phyloP scores from a whole-genome alignment of 2,329 filamentous ascomycete species.

The Arthroderma sp. region DNA sequence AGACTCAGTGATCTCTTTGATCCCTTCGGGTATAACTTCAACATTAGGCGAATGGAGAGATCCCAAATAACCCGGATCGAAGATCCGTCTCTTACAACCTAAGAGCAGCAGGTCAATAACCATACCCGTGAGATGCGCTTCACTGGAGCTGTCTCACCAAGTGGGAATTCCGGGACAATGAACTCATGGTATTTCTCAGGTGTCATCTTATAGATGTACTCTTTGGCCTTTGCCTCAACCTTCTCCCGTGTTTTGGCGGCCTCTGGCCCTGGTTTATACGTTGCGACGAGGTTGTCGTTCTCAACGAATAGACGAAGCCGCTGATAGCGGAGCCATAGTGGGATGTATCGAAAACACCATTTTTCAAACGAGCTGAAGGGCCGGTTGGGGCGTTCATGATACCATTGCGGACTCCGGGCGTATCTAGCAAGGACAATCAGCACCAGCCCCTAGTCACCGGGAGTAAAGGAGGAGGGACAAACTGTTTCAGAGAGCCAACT shows the following conservation, averaged over 20 bases:
- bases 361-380: slow-evolving; percentile 18
- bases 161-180: slow-evolving; percentile 11
- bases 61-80: slow-evolving; percentile 3
- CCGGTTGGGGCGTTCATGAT: slow-evolving; percentile 22
- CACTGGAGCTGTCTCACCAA: slow-evolving; percentile 3
- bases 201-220: slow-evolving; percentile 13
- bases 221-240: slow-evolving; percentile 8
- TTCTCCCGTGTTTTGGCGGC: slow-evolving; percentile 8
- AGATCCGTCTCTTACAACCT: slow-evolving; percentile 3
- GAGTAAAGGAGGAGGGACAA: background rate
- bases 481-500: slow-evolving; percentile 13
- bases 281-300: slow-evolving; percentile 11
- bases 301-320: slow-evolving; percentile 13
- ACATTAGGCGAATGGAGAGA: slow-evolving; percentile 6
- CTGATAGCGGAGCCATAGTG: slow-evolving; percentile 13
- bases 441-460: too few relatives aligned
- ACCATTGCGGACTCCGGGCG: slow-evolving; percentile 18
- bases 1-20: slow-evolving; percentile 9
- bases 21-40: slow-evolving; percentile 8
- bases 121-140: background rate
- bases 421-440: background rate
- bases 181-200: slow-evolving; percentile 12
- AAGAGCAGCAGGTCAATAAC: background rate
- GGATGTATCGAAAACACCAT: slow-evolving; percentile 16
- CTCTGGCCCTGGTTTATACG: slow-evolving; percentile 11